Evolutionary conservation across 495 filamentous ascomycete species (phyloP), one percentile per base, ranked within the genome.

Genomic region (Achaetomiella virescens): DNA sequence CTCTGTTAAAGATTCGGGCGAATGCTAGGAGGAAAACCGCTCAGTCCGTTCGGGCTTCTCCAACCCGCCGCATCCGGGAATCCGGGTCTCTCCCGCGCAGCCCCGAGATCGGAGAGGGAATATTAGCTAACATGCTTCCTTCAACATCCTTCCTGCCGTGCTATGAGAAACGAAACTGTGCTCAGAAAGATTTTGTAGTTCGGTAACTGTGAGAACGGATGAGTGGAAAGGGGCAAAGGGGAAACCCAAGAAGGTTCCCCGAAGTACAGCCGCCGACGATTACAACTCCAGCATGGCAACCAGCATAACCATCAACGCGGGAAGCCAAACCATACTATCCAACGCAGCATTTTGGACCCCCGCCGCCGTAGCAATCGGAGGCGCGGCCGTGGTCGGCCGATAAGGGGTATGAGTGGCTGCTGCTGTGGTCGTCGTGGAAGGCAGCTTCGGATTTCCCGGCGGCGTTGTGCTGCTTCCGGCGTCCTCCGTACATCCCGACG

Each of bases 341-440:
- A 14, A 38, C 38, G 24, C 36, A 18, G 31, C 42, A 9, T 25
- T 46, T 25, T 41, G 27, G 8, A 22, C 48, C 12, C 54, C 54
- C 1, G 54, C 59, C 4, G 59, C 59, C 9, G 59, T 61, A n/a
- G 45, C 50, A 45, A 38, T 21, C 27, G 57, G 43, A 15, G 50
- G 21, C 15, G 18, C 31, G 27, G 49, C 20, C n/a, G 48, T 38
- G 17, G 38, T 57, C 14, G 59, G 45, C 33, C 17, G 17, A 29
- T 50, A 50, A 0, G 59, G 44, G 10, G 44, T 54, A 29, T 49
- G n/a, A 5, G 17, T 52, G 10, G 35, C 33, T 0, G 43, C 50
- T 14, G 25, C 21, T 15, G 49, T 33, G 8, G 49, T 20, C 14
- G 49, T 33, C 17, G 43, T 46, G 14, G 33, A 25, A 2, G 43